Evolutionary conservation across 1,284 basidiomycete genomes (phyloP), one percentile per base, ranked within the genome.

Genomic region (Marasmius sp.): DNA sequence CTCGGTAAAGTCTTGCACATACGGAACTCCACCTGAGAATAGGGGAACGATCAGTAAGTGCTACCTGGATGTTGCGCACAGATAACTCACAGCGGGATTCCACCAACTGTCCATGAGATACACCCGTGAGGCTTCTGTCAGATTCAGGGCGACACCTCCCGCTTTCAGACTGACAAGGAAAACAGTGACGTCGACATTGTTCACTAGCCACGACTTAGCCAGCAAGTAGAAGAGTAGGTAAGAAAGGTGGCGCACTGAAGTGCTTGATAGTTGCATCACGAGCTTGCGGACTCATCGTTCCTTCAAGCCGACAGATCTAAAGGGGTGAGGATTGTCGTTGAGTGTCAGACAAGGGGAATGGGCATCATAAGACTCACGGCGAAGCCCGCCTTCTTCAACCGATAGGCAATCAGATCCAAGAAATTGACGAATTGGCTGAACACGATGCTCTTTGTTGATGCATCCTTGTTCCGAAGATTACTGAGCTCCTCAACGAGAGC

Each of bases 141-240:
- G 75, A 74, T 98, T 97, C 54, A 96, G 81, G 3, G 96, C 95
- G 0, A 97, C 95, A 75, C 97, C 96, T 50, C 97, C 97, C 0
- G 97, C 97, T 76, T 98, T 99, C 71, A 99, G 75, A 69, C 89
- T 91, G 67, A 99, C 95, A 41, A 99, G 85, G 81, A 99, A 99
- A 12, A 99, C 94, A 4, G 95, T 98, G 47, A 98, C 94, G 62
- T 94, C 87, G 1, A 95, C 89, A 68, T 94, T 98, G 71, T 92
- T 92, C 92, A 95, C 92, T 94, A 58, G 14, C 58, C 11, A 37
- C 39, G 18, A 49, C 14, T 53, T n/a, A 57, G 39, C 6, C 27
- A 41, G 5, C 61, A n/a, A 16, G 49, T 43, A 36, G 27, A 20
- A 39, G 39, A 6, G 14, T 34, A 61, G 45, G n/a, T 27, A 16